These are phyloP conservation scores for Pilaira anomala DNA, from an alignment of 192 early-diverging fungal genomes.

Conservation along the genomic window DNA sequence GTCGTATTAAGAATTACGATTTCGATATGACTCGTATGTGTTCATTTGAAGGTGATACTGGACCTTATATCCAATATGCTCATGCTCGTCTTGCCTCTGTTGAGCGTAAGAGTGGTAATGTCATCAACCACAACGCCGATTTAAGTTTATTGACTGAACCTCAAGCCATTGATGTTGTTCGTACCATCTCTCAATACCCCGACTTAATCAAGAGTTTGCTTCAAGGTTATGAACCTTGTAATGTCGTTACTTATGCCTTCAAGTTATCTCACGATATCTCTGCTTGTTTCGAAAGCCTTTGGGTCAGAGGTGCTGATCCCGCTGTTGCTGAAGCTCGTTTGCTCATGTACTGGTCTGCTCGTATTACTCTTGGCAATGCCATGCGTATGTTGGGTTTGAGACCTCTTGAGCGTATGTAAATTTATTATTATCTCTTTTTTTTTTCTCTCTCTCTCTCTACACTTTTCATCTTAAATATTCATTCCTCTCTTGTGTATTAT, in stretches of 20 bases:
- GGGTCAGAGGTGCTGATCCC: slow-evolving; percentile 68
- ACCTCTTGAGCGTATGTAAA: slow-evolving; percentile 90
- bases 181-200: slow-evolving; percentile 78
- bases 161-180: slow-evolving; percentile 68
- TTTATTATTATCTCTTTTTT: no score
- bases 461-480: no score
- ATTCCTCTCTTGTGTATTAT: no score
- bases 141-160: slow-evolving; percentile 67
- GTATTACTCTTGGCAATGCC: slow-evolving; percentile 83
- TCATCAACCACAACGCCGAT: slow-evolving; percentile 63
- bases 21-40: slow-evolving; percentile 93
- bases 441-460: no score
- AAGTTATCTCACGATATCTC: slow-evolving; percentile 80
- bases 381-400: slow-evolving; percentile 77
- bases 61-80: slow-evolving; percentile 99
- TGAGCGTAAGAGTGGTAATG: slow-evolving; percentile 71
- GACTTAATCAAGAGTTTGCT: slow-evolving; percentile 72
- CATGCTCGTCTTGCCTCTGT: slow-evolving; percentile 96
- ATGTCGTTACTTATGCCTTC: slow-evolving; percentile 80
- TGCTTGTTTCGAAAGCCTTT: slow-evolving; percentile 70
- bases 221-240: slow-evolving; percentile 77
- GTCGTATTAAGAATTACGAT: slow-evolving; percentile 91
- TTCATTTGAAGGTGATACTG: slow-evolving; percentile 96
- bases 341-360: slow-evolving; percentile 80
- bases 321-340: slow-evolving; percentile 84